Conservation (phyloP, 2,329 filamentous ascomycete genomes). For the Pyrenophora teres region DNA sequence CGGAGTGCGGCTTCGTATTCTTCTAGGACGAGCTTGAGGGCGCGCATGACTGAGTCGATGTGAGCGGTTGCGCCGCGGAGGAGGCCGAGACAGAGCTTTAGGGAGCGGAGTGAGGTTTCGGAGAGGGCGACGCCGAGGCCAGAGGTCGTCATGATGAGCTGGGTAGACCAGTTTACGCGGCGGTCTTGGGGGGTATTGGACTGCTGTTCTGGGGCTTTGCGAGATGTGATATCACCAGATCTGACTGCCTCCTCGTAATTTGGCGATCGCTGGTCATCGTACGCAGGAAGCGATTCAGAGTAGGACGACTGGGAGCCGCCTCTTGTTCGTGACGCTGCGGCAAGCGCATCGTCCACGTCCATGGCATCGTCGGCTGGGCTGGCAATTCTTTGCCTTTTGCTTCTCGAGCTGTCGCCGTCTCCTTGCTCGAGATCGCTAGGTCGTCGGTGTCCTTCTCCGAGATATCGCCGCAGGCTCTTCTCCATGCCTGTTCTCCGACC, state of each 20-base stretch:
- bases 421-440: slow-evolving; percentile 57
- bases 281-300: slow-evolving; percentile 78
- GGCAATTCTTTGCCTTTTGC: slow-evolving; percentile 53
- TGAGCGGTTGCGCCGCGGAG: slow-evolving; percentile 81
- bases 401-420: slow-evolving; percentile 38
- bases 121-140: slow-evolving; percentile 91
- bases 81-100: slow-evolving; percentile 83
- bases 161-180: slow-evolving; percentile 71
- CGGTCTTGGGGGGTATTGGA: slow-evolving; percentile 38
- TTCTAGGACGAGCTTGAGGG: slow-evolving; percentile 75
- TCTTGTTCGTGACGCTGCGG: slow-evolving; percentile 35
- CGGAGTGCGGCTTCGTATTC: slow-evolving; percentile 70
- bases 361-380: slow-evolving; percentile 47
- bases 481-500: slow-evolving; percentile 87
- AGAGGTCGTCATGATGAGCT: slow-evolving; percentile 86
- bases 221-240: slow-evolving; percentile 19
- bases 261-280: slow-evolving; percentile 77
- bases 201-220: slow-evolving; percentile 27
- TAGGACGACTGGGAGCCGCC: slow-evolving; percentile 70
- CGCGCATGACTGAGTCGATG: slow-evolving; percentile 74
- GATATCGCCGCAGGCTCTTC: slow-evolving; percentile 81
- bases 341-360: slow-evolving; percentile 54
- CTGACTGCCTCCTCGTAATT: slow-evolving; percentile 68
- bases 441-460: slow-evolving; percentile 61
- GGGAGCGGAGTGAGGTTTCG: slow-evolving; percentile 79